These are phyloP conservation scores for Russula griseocarnosa DNA, from an alignment of 768 basidiomycete genomes.

Conservation along the genomic window DNA sequence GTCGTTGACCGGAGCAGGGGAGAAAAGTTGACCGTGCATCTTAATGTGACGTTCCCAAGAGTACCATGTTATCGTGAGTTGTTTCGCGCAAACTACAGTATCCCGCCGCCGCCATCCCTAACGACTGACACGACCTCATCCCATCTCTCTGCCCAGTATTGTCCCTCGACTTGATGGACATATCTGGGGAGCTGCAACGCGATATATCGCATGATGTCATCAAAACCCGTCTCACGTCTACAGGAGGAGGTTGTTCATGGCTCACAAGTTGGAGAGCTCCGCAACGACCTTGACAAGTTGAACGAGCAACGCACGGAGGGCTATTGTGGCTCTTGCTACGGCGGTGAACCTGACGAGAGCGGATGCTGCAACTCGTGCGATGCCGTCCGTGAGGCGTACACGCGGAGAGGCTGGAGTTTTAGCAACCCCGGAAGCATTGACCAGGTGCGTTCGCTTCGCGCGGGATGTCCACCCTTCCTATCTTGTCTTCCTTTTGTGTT, in stretches of 20 bases:
- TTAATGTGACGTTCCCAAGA: constrained; percentile 93
- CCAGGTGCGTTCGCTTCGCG: constrained; percentile 54
- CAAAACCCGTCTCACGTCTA: constrained; percentile 69
- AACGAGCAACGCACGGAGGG: constrained; percentile 53
- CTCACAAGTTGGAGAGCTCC: constrained; percentile 56
- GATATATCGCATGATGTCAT: constrained; percentile 86
- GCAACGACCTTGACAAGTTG: constrained; percentile 84
- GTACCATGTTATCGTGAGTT: constrained; percentile 94
- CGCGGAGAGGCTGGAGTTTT: constrained; percentile 94
- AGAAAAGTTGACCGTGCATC: constrained; percentile 84
- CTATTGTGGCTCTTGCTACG: constrained; percentile 97
- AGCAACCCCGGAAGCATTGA: constrained; percentile 84
- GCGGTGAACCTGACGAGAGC: constrained; percentile 65
- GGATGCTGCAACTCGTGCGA: constrained; percentile 98
- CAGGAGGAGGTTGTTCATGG: constrained; percentile 58
- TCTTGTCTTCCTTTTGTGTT: background rate
- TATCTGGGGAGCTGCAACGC: constrained; percentile 90
- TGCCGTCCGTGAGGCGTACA: constrained; percentile 85
- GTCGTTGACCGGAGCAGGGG: constrained; percentile 93
- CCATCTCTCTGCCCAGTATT: constrained; percentile 56
- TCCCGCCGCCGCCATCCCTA: background rate
- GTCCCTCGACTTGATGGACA: constrained; percentile 96
- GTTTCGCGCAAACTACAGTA: background rate
- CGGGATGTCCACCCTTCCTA: background rate
- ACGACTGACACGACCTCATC: background rate